These are phyloP conservation scores for Lachnellula cervina DNA, from an alignment of 2,329 filamentous ascomycete species.

Conservation along the genomic window DNA sequence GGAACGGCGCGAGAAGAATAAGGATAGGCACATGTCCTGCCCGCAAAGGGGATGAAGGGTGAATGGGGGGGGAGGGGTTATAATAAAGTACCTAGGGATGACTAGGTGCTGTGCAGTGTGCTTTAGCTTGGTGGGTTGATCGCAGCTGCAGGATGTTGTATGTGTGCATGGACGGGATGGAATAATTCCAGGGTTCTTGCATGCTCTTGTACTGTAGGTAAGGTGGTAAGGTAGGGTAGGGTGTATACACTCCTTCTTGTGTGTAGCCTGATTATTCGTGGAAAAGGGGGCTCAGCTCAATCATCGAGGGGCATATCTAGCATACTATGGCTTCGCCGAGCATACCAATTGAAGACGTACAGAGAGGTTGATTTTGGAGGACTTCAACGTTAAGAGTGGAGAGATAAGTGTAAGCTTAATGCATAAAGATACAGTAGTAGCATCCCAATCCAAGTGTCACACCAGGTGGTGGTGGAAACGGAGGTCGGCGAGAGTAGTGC, in stretches of 20 bases:
- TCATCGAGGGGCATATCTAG: not conserved
- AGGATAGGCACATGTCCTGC: constrained; percentile 13
- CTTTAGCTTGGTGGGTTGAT: not conserved
- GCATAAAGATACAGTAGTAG: too few relatives aligned
- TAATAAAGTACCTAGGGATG: not conserved
- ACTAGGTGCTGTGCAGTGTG: too few relatives aligned
- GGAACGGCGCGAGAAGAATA: constrained; percentile 9
- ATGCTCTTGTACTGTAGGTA: too few relatives aligned
- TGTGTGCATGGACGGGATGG: too few relatives aligned
- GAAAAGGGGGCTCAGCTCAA: not conserved
- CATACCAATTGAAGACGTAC: not conserved
- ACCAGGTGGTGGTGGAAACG: too few relatives aligned
- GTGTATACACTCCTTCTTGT: not conserved
- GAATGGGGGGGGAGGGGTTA: not conserved
- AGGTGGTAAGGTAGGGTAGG: too few relatives aligned
- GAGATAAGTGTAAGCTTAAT: too few relatives aligned
- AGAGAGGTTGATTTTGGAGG: not conserved
- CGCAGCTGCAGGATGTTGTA: too few relatives aligned
- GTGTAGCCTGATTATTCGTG: not conserved
- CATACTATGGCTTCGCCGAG: not conserved
- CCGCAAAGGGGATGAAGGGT: not conserved
- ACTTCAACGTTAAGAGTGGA: not conserved
- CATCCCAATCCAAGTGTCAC: too few relatives aligned
- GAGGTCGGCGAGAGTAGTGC: too few relatives aligned
- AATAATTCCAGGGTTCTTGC: too few relatives aligned